Conservation (phyloP, 1,284 basidiomycete genomes). For the Ceratobasidium papillatum region DNA sequence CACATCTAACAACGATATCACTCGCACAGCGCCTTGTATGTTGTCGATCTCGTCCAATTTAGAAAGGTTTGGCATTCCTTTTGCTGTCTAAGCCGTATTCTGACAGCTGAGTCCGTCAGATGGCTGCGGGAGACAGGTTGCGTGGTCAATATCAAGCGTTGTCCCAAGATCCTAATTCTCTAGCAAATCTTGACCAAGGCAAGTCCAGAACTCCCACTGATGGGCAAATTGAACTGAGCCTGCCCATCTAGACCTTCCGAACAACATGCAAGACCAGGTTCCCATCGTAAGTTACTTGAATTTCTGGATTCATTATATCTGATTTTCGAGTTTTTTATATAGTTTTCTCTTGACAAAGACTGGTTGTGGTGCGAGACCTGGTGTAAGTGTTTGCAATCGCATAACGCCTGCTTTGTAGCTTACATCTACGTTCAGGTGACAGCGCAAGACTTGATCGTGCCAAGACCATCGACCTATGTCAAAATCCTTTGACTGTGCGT, state of each 20-base stretch:
- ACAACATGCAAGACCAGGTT: constrained; percentile 86
- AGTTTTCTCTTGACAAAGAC: constrained; percentile 87
- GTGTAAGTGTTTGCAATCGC: constrained; percentile 63
- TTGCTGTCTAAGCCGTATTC: neutral
- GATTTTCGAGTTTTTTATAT: neutral
- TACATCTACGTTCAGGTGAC: constrained; percentile 60
- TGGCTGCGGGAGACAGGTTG: constrained; percentile 88
- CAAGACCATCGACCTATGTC: constrained; percentile 92
- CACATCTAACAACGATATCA: no score
- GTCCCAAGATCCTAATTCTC: constrained; percentile 90
- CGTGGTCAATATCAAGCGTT: constrained; percentile 92
- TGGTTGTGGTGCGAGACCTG: constrained; percentile 96
- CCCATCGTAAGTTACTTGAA: constrained; percentile 73
- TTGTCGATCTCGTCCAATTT: constrained; percentile 96
- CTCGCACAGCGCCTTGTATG: constrained; percentile 86
- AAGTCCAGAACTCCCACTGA: constrained; percentile 28
- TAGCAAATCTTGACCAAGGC: constrained; percentile 96
- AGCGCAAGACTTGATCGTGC: constrained; percentile 81
- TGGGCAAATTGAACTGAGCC: neutral
- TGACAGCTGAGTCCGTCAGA: constrained; percentile 53
- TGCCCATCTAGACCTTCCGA: constrained; percentile 77
- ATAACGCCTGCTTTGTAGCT: neutral
- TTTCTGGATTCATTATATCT: neutral
- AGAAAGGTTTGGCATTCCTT: constrained; percentile 66
- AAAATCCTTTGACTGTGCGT: constrained; percentile 82